Percentiles rank a stretch among this genome's conserved stretches.
phyloP scores from a whole-genome alignment of 306 rosid genomes.

The Carpinus fangiana region DNA sequence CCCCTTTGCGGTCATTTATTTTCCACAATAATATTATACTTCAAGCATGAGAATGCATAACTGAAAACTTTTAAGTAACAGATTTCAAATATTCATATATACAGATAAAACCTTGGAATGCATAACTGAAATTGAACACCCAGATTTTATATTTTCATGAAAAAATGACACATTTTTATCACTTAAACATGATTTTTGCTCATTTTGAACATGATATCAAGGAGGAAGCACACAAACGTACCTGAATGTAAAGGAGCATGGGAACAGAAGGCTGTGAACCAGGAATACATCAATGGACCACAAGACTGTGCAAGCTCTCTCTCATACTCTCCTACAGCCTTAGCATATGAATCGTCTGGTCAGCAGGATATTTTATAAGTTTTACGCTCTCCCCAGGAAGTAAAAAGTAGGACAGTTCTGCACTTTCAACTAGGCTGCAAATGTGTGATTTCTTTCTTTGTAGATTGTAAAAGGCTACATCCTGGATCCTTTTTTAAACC shows the following conservation, averaged over 20 bases:
- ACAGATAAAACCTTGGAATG: not conserved
- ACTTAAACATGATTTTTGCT: not conserved
- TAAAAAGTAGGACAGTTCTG: not conserved
- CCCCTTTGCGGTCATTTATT: not conserved
- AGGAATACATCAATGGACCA: not conserved
- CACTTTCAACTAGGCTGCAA: slow-evolving; percentile 8
- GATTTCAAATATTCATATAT: not conserved
- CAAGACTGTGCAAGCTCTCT: not conserved
- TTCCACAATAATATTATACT: not conserved
- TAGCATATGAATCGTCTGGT: not conserved
- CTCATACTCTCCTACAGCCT: not conserved
- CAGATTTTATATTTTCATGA: not conserved
- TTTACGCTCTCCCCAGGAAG: not conserved
- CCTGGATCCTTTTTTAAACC: slow-evolving; percentile 34
- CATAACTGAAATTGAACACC: not conserved
- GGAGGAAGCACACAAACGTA: not conserved
- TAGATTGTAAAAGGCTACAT: slow-evolving; percentile 27
- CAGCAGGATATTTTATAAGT: not conserved
- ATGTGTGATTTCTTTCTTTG: not conserved
- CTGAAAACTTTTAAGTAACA: not conserved
- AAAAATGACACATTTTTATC: not conserved
- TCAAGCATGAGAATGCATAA: not conserved
- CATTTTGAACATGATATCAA: not conserved
- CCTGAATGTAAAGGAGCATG: not conserved
- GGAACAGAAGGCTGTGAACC: not conserved